Percentiles rank a stretch among this genome's conserved stretches.
These are phyloP conservation scores for Daldinia decipiens DNA, from an alignment of 495 filamentous ascomycete genomes.

Conservation along the genomic window DNA sequence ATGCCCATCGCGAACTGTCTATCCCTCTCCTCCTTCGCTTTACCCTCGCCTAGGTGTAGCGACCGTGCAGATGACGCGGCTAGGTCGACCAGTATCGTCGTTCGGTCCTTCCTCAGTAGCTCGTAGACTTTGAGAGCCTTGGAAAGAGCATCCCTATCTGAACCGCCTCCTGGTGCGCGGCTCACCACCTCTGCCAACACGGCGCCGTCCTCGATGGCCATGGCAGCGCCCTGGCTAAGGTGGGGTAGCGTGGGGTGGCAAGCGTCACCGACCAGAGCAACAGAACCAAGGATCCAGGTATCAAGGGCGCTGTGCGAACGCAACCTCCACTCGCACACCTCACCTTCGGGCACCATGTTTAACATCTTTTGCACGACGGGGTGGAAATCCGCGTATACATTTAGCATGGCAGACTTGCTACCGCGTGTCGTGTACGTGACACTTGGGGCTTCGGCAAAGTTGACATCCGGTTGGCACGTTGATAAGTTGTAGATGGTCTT, in stretches of 20 bases:
- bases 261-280: constrained; percentile 81
- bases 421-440: constrained; percentile 81
- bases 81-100: constrained; percentile 74
- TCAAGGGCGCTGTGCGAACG: constrained; percentile 74
- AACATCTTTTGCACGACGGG: constrained; percentile 78
- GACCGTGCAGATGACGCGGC: constrained; percentile 72
- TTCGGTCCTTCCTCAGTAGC: constrained; percentile 74
- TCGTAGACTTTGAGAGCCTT: constrained; percentile 77
- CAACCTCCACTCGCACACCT: constrained; percentile 85
- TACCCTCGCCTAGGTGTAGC: constrained; percentile 78
- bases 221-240: constrained; percentile 82
- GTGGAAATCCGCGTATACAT: constrained; percentile 75
- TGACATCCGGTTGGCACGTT: constrained; percentile 76
- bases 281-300: constrained; percentile 72
- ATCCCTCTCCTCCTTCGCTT: constrained; percentile 80
- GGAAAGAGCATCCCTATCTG: constrained; percentile 65
- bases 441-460: constrained; percentile 76
- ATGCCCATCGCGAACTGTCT: constrained; percentile 71
- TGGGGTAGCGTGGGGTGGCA: constrained; percentile 84
- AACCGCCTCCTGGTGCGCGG: constrained; percentile 59
- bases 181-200: constrained; percentile 74
- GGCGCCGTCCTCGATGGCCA: constrained; percentile 83
- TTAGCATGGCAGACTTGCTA: constrained; percentile 72
- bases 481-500: constrained; percentile 84
- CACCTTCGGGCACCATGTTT: constrained; percentile 79